These are phyloP conservation scores for Mortierella polycephala DNA, from an alignment of 371 early-diverging fungal species.

Conservation along the genomic window DNA sequence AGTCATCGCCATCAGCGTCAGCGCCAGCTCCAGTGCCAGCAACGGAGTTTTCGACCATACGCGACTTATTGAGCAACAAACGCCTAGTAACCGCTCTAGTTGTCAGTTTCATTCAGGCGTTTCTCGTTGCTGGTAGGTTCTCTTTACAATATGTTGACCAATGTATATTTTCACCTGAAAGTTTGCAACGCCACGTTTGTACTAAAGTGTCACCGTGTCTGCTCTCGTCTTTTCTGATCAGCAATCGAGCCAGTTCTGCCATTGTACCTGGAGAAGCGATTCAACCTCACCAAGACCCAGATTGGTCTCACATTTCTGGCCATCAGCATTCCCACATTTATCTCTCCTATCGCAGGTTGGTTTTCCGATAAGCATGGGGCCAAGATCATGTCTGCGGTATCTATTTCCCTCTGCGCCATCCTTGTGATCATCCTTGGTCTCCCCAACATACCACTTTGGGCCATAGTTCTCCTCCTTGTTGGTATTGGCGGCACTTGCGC, in stretches of 20 bases:
- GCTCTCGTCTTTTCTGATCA: background rate
- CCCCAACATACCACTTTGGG: conserved; percentile 48
- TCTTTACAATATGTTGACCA: background rate
- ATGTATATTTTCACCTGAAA: background rate
- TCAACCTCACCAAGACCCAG: conserved; percentile 60
- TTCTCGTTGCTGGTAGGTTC: conserved; percentile 34
- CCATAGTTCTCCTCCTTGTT: conserved; percentile 53
- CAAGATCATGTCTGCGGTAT: conserved; percentile 52
- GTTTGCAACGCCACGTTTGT: background rate
- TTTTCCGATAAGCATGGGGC: conserved; percentile 60
- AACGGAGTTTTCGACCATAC: conserved; percentile 14
- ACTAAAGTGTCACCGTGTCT: background rate
- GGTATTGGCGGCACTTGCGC: conserved; percentile 58
- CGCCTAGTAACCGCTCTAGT: conserved; percentile 32
- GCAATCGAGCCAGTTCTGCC: conserved; percentile 62
- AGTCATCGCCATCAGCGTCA: background rate
- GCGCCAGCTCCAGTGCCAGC: background rate
- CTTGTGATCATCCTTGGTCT: conserved; percentile 55
- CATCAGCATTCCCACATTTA: conserved; percentile 58
- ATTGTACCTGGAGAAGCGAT: conserved; percentile 60
- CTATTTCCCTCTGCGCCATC: conserved; percentile 51
- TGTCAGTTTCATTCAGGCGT: conserved; percentile 41
- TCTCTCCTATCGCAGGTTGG: conserved; percentile 59
- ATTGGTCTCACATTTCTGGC: conserved; percentile 65
- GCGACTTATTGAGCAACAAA: conserved; percentile 17